Conservation (phyloP, 139 green algal species). For the Klebsormidium nitens region DNA sequence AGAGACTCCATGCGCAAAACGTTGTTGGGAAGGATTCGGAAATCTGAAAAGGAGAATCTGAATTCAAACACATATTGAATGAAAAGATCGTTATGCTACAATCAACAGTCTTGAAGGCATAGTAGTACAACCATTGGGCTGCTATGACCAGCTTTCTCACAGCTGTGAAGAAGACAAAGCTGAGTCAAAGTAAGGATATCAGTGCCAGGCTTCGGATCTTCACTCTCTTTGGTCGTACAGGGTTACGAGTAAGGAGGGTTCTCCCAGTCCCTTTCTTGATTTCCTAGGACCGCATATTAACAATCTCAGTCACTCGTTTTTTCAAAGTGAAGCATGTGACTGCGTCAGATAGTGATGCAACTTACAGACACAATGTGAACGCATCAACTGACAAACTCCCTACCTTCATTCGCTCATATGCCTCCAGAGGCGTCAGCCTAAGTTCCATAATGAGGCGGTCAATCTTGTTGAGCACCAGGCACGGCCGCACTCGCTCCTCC, state of each 20-base stretch:
- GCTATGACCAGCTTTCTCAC: too few relatives aligned
- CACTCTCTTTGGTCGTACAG: too few relatives aligned
- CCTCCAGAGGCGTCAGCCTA: constrained; percentile 57
- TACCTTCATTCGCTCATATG: constrained; percentile 63
- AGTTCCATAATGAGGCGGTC: constrained; percentile 92
- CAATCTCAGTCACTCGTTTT: too few relatives aligned
- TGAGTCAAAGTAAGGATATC: too few relatives aligned
- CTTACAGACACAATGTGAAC: background rate
- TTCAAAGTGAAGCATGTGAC: too few relatives aligned
- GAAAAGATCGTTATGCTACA: background rate
- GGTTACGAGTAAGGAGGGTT: background rate
- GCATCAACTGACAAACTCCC: background rate
- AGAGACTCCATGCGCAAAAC: too few relatives aligned
- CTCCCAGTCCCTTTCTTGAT: background rate
- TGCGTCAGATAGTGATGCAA: too few relatives aligned
- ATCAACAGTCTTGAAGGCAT: background rate
- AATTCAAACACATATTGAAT: background rate
- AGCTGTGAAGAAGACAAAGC: too few relatives aligned
- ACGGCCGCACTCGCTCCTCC: constrained; percentile 78
- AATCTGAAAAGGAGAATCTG: too few relatives aligned
- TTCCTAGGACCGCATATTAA: too few relatives aligned
- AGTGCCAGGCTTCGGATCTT: too few relatives aligned
- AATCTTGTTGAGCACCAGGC: constrained; percentile 97
- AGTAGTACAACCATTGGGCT: background rate
- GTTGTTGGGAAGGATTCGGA: too few relatives aligned